Evolutionary conservation across 2,329 filamentous ascomycete species (phyloP).

Genomic region (Aureobasidium namibiae): DNA sequence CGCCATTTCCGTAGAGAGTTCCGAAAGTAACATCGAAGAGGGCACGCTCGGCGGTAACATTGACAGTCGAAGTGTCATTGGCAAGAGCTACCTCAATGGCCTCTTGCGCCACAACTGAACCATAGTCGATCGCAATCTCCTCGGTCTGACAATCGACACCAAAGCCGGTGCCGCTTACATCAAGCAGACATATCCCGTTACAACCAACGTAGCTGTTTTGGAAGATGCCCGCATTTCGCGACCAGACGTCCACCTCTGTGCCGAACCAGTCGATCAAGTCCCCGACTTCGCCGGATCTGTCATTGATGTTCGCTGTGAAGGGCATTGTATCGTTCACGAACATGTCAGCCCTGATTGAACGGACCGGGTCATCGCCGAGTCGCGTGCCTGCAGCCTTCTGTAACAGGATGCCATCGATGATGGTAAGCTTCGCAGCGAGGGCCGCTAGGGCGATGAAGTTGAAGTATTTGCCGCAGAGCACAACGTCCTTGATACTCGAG

Average conservation of each 20-base stretch:
- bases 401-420: conserved; percentile 20
- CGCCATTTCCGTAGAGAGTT: background rate
- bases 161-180: conserved; percentile 18
- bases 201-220: conserved; percentile 3
- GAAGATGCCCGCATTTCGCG: conserved; percentile 12
- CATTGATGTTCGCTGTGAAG: background rate
- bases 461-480: conserved; percentile 20
- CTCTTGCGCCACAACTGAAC: background rate
- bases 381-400: conserved; percentile 18
- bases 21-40: conserved; percentile 15
- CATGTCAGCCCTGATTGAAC: conserved; percentile 7
- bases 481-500: conserved; percentile 17
- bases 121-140: conserved; percentile 14
- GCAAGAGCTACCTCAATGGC: background rate
- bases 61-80: background rate
- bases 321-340: conserved; percentile 17
- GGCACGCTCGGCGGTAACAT: background rate
- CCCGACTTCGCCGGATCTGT: background rate
- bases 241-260: conserved; percentile 15
- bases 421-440: conserved; percentile 20
- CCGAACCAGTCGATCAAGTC: background rate
- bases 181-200: conserved; percentile 16
- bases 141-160: conserved; percentile 18
- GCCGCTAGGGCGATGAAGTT: conserved; percentile 22
- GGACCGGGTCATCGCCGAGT: background rate